Base-by-base conservation (phyloP, 2,329 filamentous ascomycete genomes). In the Hypoxylon sp. region DNA sequence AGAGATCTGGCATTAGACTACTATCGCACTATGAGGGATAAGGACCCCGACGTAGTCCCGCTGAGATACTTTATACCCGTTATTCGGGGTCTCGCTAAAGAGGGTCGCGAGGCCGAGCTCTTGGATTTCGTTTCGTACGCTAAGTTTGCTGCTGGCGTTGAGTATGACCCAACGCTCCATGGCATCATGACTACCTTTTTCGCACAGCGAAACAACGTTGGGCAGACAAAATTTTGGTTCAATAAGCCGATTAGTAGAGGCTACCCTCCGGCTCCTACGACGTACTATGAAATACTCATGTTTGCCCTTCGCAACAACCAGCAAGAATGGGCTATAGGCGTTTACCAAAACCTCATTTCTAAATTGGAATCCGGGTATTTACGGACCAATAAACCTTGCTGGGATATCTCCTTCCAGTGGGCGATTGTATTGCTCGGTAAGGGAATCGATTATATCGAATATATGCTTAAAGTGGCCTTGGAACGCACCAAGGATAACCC, bases 351-450 rank as follows among this genome's bases (percentile, higher is more conserved):
- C 19, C 79, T 89, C 8, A 82, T 85, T 47, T 81, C 86, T 56
- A 67, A 59, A 42, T 42, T 79, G 24, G 76, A 78, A 39, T 67
- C 66, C n/a, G 72, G 73, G 17, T 11, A 63, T 10, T 79, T 76
- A 48, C 81, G 78, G 57, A 84, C 82, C 4, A 77, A 75, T 46
- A 89, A 91, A 69, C 79, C 84, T 33, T 86, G 86, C 22, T 94
- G 92, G 89, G 91, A 96, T 75, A 85, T 90, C 11, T 83, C 93
- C 11, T 86, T 96, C 47, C 88, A 93, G 57, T 94, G 92, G 89
- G 91, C 93, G 31, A 90, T 92, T 11, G 86, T 91, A 6, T 87
- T 89, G 9, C 79, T 86, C 60, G 92, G 90, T 19, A 92, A 91
- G 76, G 88, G 89, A 1, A 87, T 92, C 0, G 88, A 93, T 78